Evolutionary conservation across 2,329 filamentous ascomycete species (phyloP).

Genomic region (Dactylellina drechsleri): DNA sequence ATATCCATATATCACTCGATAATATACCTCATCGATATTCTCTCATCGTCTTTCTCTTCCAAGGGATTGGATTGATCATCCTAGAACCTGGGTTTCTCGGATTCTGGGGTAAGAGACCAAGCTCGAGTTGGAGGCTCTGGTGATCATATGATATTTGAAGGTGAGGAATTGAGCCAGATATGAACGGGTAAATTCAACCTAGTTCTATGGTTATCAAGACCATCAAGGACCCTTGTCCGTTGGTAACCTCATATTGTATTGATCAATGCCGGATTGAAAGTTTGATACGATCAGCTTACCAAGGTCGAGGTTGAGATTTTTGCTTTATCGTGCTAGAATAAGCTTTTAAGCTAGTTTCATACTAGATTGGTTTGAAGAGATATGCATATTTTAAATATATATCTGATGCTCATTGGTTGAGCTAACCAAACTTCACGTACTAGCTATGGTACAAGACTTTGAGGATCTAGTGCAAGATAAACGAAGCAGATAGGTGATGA

Average conservation of each 20-base stretch:
- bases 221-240: neutral
- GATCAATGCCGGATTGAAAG: too few species aligned
- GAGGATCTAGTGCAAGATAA: slow-evolving; percentile 2
- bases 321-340: too few species aligned
- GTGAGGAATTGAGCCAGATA: slow-evolving; percentile 10
- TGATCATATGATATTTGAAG: neutral
- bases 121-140: too few species aligned
- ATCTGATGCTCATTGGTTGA: too few species aligned
- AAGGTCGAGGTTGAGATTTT: too few species aligned
- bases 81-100: slow-evolving; percentile 2
- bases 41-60: neutral
- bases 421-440: neutral
- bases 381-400: too few species aligned
- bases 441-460: neutral
- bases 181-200: slow-evolving; percentile 18
- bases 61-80: slow-evolving; percentile 11
- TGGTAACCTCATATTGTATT: too few species aligned
- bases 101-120: neutral
- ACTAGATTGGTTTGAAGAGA: too few species aligned
- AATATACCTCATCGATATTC: slow-evolving; percentile 16
- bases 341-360: too few species aligned
- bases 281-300: too few species aligned
- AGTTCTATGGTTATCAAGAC: neutral
- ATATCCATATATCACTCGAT: slow-evolving; percentile 14
- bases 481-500: neutral